phyloP scores from a whole-genome alignment of 1,284 basidiomycete genomes.

The Ceratobasidium sp. region DNA sequence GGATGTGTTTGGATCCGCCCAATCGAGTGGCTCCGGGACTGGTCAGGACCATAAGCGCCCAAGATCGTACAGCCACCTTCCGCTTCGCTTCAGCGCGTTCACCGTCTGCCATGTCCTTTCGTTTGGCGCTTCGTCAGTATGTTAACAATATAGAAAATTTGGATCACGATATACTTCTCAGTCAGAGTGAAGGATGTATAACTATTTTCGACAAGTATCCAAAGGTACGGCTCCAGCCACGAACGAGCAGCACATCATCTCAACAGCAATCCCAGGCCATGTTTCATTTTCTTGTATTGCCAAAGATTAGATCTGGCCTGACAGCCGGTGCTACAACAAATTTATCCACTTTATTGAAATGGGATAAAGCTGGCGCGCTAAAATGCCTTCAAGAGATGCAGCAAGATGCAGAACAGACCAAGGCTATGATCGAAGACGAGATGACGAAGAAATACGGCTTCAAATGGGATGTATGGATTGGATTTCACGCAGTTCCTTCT shows the following conservation, averaged over 20 bases:
- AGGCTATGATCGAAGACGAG: constrained; percentile 71
- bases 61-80: not conserved
- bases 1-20: constrained; percentile 34
- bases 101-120: constrained; percentile 24
- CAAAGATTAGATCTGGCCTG: constrained; percentile 57
- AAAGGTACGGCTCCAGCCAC: constrained; percentile 55
- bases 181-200: constrained; percentile 28
- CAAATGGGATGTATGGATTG: constrained; percentile 79
- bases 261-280: constrained; percentile 54
- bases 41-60: constrained; percentile 19
- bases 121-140: constrained; percentile 29
- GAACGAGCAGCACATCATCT: not conserved
- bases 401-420: constrained; percentile 62
- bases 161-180: constrained; percentile 16
- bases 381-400: constrained; percentile 63
- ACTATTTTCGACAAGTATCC: constrained; percentile 87
- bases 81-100: not conserved
- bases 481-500: constrained; percentile 83
- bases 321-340: constrained; percentile 58
- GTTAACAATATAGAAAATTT: constrained; percentile 9
- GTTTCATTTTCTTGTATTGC: constrained; percentile 84
- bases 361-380: constrained; percentile 61
- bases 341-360: constrained; percentile 66
- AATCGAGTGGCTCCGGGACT: constrained; percentile 34
- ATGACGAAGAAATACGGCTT: constrained; percentile 82